Conservation (phyloP, 1,139 yeast genomes). For the Candida mesenterica region DNA sequence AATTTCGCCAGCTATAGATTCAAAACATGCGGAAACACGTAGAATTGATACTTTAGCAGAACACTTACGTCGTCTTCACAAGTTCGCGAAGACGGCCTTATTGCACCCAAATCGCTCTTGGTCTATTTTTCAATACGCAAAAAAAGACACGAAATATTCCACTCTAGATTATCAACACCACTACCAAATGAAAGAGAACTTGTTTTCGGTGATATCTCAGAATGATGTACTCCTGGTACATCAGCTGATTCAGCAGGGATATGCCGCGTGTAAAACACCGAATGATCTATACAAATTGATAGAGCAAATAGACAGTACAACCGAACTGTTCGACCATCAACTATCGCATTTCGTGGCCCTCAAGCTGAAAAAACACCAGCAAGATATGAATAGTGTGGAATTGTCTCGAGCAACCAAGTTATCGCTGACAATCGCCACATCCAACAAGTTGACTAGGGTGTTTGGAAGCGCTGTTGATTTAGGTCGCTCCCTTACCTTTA, state of each 20-base stretch:
- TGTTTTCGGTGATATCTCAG: neutral
- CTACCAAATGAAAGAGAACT: neutral
- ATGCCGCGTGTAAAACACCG: slow-evolving; percentile 11
- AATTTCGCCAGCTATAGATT: too few relatives aligned
- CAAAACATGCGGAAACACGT: too few relatives aligned
- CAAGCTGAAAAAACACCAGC: slow-evolving; percentile 34
- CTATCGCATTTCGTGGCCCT: slow-evolving; percentile 25
- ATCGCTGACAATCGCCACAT: slow-evolving; percentile 34
- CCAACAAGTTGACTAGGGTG: slow-evolving; percentile 49
- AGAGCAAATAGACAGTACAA: slow-evolving; percentile 20
- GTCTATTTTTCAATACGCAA: too few relatives aligned
- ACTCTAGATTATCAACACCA: slow-evolving; percentile 1
- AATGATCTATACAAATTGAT: slow-evolving; percentile 21
- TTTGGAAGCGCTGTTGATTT: slow-evolving; percentile 62
- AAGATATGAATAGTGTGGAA: slow-evolving; percentile 37
- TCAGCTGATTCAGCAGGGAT: slow-evolving; percentile 4
- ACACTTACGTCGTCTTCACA: too few relatives aligned
- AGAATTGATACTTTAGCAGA: too few relatives aligned
- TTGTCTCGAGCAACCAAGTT: slow-evolving; percentile 35
- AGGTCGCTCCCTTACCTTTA: slow-evolving; percentile 65
- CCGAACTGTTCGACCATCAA: slow-evolving; percentile 22
- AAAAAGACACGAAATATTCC: too few relatives aligned
- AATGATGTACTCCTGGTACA: slow-evolving; percentile 1
- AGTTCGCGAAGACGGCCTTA: too few relatives aligned
- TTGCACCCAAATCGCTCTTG: too few relatives aligned